Base-by-base conservation (phyloP, 2,329 filamentous ascomycete species). In the Dactylonectria macrodidyma region DNA sequence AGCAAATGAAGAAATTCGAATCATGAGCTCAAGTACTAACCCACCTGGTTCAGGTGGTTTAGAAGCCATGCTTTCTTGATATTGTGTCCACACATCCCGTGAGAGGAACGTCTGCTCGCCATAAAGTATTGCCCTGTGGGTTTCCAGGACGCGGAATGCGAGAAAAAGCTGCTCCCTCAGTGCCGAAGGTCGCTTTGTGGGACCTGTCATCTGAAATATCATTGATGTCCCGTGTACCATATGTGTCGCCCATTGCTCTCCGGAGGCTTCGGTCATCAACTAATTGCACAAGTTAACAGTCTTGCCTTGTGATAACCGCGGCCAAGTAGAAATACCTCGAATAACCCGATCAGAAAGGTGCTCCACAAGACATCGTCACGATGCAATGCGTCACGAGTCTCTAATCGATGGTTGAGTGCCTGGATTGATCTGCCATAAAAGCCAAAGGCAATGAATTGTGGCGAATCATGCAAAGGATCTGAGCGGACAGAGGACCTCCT, bases 221-320 rank as follows among this genome's bases (percentile, higher is more conserved):
- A 47, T 72, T 0, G 70, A 71, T 6, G 72, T 76, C 10, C 77
- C 77, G 41, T 73, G 74, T 0, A 76, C 19, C 76, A 79, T 77
- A 9, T 79, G 77, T 8, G 65, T 75, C 1, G 69, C 67, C 76
- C 75, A 79, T 14, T 66, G 62, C 0, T 76, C 74, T 5, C 70
- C 73, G 2, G 72, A 73, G 0, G 70, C 51, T 22, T 78, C 71
- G 0, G 77, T 69, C 61, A 78, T 75, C 1, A 79, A 63, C 77
- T 79, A 3, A 0, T 38, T 38, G 0, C 3, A 6, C 3, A 6
- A 12, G 0, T 0, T 77, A 22, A 73, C 61, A 7, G 30, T 8
- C 1, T 1, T 12, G 8, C 2, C 0, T 30, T 38, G 6, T 10
- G 6, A 2, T 5, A 8, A n/a, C 1, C 1, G n/a, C 5, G 2